Base-by-base conservation (phyloP, 352 stramenopile genomes). In the Globisporangium mamillatum region DNA sequence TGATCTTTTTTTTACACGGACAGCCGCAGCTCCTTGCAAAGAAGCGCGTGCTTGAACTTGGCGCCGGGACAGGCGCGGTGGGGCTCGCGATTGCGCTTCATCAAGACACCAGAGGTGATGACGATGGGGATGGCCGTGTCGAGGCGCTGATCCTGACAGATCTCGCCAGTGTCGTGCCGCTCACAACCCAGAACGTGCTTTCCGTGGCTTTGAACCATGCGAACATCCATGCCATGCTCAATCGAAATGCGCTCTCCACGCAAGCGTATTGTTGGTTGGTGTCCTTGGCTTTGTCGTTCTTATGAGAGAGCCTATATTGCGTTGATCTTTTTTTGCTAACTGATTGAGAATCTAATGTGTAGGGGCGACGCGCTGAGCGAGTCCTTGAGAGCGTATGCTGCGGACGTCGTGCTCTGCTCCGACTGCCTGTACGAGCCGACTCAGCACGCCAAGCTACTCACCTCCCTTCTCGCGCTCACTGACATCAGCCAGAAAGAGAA, bases 351-450 rank as follows among this genome's bases (percentile, higher is more conserved):
- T 18, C 44, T 60, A 5, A 8, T 25, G 1, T 60, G 20, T 20
- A 69, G 64, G 66, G 66, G 66, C 41, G 66, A 63, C 9, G 50
- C 38, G 12, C 14, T 63, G 32, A 53, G 29, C 59, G 4, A 66
- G 0, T 29, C 48, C 1, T 16, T 70, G 24, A 54, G 2, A 20
- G 41, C 1, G 14, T 38, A 61, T 7, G 44, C 41, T n/a, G 4
- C 53, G 14, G 52, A 64, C 29, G 68, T 80, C n/a, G 63, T 87
- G 10, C 52, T 89, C 3, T 84, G 77, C 59, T 91, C 85, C 16
- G 85, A 93, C 63, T 93, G 85, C 24, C 65, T 92, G 46, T 93
- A 93, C 64, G 85, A 93, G 9, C 73, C 75, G 1, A 63, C 54
- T 12, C 65, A 76, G 18, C 86, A 85, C 63, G 65, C 64, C 1